Evolutionary conservation across 2,329 filamentous ascomycete genomes (phyloP), one percentile per base, ranked within the genome.

Genomic region (Raffaelea ambrosiae): DNA sequence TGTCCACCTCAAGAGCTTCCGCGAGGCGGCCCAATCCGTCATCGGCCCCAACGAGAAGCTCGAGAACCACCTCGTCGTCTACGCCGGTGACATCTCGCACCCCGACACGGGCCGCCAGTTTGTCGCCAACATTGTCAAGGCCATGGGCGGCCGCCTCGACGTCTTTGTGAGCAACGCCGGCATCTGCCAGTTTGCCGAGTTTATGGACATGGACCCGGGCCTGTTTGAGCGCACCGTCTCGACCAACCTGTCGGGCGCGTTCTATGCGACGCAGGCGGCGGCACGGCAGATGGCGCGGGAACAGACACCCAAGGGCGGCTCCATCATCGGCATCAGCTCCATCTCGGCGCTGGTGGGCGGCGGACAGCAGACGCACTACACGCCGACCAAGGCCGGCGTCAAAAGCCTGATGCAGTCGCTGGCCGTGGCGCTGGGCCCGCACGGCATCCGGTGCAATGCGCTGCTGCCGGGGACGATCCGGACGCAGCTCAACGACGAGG

Each of bases 101-200:
- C 46, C 48, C 4, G 48, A 48, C 40, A 52, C 51, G 10, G 51
- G 46, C 18, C 35, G 21, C 9, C 13, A 21, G 9, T 46, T 52
- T 39, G 51, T 52, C 13, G 48, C 26, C 13, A 26, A 26, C 29
- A 44, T 52, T 13, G 48, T 50, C 5, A 14, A 35, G 2, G 26
- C 48, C n/a, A 48, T 52, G 26, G 26, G 26, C 26, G 66, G 67
- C 0, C 71, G 79, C 4, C 67, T 89, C 31, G 84, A 88, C 65
- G 71, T 95, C 7, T 91, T 91, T 64, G 85, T 95, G 23, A 87
- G 82, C 63, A 95, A 95, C 68, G 89, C 89, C 4, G 89, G 89
- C 7, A 77, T 95, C 50, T 95, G 88, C 71, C 77, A 86, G 54
- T 96, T 96, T 66, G 83, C 84, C 50, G 86, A 94, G 55, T 94